phyloP scores from a whole-genome alignment of 306 rosid genomes.

The Prosopis cineraria region DNA sequence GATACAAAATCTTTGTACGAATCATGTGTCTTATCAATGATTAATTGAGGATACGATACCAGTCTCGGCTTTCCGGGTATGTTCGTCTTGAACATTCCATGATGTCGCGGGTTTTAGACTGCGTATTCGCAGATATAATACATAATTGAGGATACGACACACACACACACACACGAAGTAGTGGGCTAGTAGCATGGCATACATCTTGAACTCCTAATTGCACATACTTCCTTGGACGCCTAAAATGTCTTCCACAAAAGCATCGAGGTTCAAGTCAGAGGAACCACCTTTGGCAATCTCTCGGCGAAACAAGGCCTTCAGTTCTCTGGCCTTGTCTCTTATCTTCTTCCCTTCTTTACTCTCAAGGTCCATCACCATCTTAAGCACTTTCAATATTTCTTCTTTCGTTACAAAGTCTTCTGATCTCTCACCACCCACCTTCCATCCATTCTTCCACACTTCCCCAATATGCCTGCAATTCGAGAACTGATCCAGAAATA shows the following conservation, averaged over 20 bases:
- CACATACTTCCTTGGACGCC: too few species aligned
- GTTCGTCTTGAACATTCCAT: too few species aligned
- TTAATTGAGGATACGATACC: too few species aligned
- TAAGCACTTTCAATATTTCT: slow-evolving; percentile 35
- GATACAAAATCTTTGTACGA: too few species aligned
- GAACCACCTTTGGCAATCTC: slow-evolving; percentile 51
- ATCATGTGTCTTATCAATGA: too few species aligned
- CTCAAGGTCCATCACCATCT: slow-evolving; percentile 42
- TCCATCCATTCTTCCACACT: slow-evolving; percentile 56
- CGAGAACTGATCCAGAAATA: slow-evolving; percentile 53
- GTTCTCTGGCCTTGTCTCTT: slow-evolving; percentile 44
- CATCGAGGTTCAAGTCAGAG: slow-evolving; percentile 44
- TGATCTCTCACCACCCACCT: not conserved
- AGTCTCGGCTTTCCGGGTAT: too few species aligned
- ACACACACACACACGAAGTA: too few species aligned
- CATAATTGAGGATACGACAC: too few species aligned
- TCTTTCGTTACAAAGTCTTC: slow-evolving; percentile 8
- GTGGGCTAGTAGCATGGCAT: too few species aligned
- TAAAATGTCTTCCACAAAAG: slow-evolving; percentile 14
- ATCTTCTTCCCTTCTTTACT: slow-evolving; percentile 39
- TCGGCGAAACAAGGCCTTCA: slow-evolving; percentile 38
- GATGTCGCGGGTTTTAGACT: too few species aligned
- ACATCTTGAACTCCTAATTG: too few species aligned
- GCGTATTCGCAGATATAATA: too few species aligned
- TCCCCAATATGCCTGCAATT: slow-evolving; percentile 47